A percentile compares a stretch with the other conserved stretches of the same genome.
Evolutionary conservation across 2,329 filamentous ascomycete species (phyloP).

Genomic region (Hypoxylon sp.): DNA sequence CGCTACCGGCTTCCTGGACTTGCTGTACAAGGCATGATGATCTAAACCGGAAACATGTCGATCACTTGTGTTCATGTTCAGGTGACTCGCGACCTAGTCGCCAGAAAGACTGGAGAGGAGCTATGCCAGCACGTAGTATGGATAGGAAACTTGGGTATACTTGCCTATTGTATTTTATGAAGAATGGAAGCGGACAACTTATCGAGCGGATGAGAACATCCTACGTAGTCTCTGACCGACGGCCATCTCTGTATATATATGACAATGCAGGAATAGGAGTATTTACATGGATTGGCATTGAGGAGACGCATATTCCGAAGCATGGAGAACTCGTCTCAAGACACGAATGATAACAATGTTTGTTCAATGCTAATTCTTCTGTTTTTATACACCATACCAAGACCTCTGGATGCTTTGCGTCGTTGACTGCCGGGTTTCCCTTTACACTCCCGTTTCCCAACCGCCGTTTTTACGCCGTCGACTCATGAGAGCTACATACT

Average conservation of each 20-base stretch:
- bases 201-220: not conserved
- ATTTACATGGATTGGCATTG: not conserved
- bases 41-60: no score
- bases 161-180: not conserved
- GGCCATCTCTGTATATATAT: not conserved
- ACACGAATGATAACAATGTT: constrained; percentile 3
- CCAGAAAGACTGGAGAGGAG: no score
- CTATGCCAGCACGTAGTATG: no score
- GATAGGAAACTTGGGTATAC: not conserved
- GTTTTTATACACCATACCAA: constrained; percentile 25
- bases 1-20: constrained; percentile 89
- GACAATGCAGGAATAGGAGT: not conserved
- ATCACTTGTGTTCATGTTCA: no score
- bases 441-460: constrained; percentile 4
- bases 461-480: constrained; percentile 9
- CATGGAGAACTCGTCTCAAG: not conserved
- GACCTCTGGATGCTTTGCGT: constrained; percentile 21
- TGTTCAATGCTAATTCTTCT: constrained; percentile 29
- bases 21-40: constrained; percentile 81
- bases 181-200: not conserved
- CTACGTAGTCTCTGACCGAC: not conserved
- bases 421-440: constrained; percentile 7
- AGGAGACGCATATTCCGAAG: no score
- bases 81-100: no score
- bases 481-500: not conserved